phyloP scores from a whole-genome alignment of 305 asterid genomes.

The Ajuga reptans region DNA sequence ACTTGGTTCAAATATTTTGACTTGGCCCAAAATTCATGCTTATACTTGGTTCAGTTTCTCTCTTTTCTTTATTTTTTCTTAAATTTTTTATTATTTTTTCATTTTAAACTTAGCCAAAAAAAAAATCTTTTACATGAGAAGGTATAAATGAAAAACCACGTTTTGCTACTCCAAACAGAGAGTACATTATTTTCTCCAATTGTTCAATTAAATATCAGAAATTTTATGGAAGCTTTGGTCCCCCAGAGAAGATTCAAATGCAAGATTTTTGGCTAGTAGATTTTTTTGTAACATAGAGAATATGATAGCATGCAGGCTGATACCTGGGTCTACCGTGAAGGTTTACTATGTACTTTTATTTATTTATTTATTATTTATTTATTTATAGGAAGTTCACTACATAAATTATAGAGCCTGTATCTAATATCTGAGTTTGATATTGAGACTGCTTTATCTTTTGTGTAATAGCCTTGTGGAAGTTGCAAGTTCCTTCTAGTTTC shows the following conservation, averaged over 20 bases:
- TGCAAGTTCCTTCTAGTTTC: background rate
- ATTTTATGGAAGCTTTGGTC: background rate
- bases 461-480: background rate
- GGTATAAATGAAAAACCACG: too few species aligned
- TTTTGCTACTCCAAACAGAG: too few species aligned
- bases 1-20: background rate
- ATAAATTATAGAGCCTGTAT: background rate
- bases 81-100: too few species aligned
- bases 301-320: background rate
- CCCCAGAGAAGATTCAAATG: background rate
- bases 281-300: background rate
- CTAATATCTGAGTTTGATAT: background rate
- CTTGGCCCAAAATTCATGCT: background rate
- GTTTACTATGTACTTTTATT: background rate
- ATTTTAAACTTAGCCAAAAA: too few species aligned
- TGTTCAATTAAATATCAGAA: background rate
- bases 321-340: background rate
- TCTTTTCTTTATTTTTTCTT: background rate
- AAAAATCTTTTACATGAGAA: too few species aligned
- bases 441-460: background rate
- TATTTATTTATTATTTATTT: too few species aligned
- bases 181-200: background rate
- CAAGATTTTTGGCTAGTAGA: background rate
- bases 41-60: background rate
- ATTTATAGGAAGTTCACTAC: background rate